Evolutionary conservation across 768 basidiomycete genomes (phyloP), one percentile per base, ranked within the genome.

Genomic region (Guyanaporus albipodus): DNA sequence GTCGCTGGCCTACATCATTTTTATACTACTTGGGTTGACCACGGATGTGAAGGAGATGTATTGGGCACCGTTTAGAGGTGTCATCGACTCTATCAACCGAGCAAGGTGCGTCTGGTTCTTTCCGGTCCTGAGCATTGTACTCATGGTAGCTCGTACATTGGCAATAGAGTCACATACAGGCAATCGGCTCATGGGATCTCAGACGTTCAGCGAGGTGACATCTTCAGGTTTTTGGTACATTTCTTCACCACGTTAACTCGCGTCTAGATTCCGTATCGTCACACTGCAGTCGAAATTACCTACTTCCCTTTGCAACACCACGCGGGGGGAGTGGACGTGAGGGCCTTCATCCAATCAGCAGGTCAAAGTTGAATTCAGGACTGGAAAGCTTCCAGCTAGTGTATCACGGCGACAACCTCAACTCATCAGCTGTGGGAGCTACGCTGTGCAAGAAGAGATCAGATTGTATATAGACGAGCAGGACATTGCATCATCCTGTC

Each of bases 1-100:
- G 19, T 38, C 49, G 22, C 38, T 59, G 8, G 34, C 47, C 4
- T 57, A 47, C 15, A 19, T 54, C 4, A 14, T 60, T 5, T 60
- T 59, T 14, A 5, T 38, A n/a, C 18, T 60, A 18, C 46, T 59
- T 37, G 58, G 57, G 10, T 31, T 52, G 14, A 57, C 55, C 1
- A 22, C 39, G 2, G 58, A 60, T 5, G 28, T 50, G 21, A 54
- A 43, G 45, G 57, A 15, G 42, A 46, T 53, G 44, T 59, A 50
- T 23, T 15, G 34, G 22, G 28, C n/a, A 6, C 34, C 44, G 10
- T 29, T 55, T 40, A 51, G 27, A 40, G 23, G 34, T 12, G 6
- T 10, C 26, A n/a, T 40, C 3, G 39, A 31, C 6, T 15, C 40
- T 23, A 6, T 15, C 2, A 6, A 26, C 39, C 43, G 23, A 6